phyloP scores from a whole-genome alignment of 495 filamentous ascomycete genomes.

The Aspergillus hancockii region DNA sequence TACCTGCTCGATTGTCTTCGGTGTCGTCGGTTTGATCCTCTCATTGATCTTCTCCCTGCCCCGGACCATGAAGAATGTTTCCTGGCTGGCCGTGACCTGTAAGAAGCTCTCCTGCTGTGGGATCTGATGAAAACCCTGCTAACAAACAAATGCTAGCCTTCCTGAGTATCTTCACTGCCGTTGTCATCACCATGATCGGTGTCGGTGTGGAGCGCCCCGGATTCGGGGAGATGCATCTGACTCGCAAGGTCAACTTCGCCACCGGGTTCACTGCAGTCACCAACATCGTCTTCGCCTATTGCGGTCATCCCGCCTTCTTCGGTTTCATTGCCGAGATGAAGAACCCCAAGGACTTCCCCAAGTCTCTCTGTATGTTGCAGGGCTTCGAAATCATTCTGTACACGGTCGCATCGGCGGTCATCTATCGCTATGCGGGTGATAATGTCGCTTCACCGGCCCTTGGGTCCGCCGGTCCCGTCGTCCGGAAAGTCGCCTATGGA shows the following conservation, averaged over 20 bases:
- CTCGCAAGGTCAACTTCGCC: conserved; percentile 28
- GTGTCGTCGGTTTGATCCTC: conserved; percentile 61
- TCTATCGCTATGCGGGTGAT: conserved; percentile 69
- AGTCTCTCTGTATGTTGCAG: conserved; percentile 63
- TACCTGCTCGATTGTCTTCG: conserved; percentile 68
- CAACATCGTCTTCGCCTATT: conserved; percentile 44
- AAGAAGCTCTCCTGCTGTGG: background rate
- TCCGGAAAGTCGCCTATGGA: conserved; percentile 73
- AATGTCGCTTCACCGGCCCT: conserved; percentile 70
- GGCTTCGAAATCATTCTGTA: conserved; percentile 66
- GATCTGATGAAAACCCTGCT: background rate
- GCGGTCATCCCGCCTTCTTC: conserved; percentile 70
- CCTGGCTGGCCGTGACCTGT: conserved; percentile 59
- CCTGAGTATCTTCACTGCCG: conserved; percentile 65
- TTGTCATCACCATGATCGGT: conserved; percentile 70
- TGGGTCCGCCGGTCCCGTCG: conserved; percentile 57
- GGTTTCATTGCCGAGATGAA: conserved; percentile 75
- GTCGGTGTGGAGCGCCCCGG: conserved; percentile 48
- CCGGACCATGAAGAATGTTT: conserved; percentile 61
- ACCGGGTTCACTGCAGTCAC: conserved; percentile 34
- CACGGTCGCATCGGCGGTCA: conserved; percentile 40
- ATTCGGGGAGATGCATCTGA: conserved; percentile 20
- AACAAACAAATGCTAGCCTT: conserved; percentile 37
- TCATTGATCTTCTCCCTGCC: conserved; percentile 64
- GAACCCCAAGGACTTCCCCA: conserved; percentile 62